These are phyloP conservation scores for Schizonepeta tenuifolia DNA, from an alignment of 257 asterid species.

Conservation along the genomic window DNA sequence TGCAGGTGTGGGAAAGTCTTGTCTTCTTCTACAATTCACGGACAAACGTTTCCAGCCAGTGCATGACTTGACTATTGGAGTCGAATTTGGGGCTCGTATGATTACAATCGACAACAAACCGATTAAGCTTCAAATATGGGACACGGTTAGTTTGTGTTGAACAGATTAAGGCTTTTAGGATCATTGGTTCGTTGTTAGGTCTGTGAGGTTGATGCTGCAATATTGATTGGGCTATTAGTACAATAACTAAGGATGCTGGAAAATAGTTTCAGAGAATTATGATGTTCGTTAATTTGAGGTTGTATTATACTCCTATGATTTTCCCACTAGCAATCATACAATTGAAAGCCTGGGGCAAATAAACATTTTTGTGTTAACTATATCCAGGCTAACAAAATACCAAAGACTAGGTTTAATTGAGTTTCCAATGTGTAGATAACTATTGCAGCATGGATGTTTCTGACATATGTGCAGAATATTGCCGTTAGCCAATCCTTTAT, in stretches of 20 bases:
- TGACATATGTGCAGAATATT: neutral
- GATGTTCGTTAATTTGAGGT: neutral
- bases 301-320: neutral
- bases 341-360: slow-evolving; percentile 5
- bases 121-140: slow-evolving; percentile 65
- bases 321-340: neutral
- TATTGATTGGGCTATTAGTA: slow-evolving; percentile 2
- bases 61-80: slow-evolving; percentile 67
- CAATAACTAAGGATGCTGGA: slow-evolving; percentile 11
- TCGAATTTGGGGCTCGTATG: slow-evolving; percentile 66
- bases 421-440: neutral
- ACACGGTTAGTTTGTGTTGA: slow-evolving; percentile 44
- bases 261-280: neutral
- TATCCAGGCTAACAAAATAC: neutral
- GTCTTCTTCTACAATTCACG: slow-evolving; percentile 63
- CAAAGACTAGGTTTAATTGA: neutral
- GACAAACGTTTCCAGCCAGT: slow-evolving; percentile 73
- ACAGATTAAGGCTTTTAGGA: neutral
- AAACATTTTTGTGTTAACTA: neutral
- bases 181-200: slow-evolving; percentile 16
- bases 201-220: neutral
- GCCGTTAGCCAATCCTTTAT: neutral
- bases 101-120: slow-evolving; percentile 61
- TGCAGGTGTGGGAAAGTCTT: slow-evolving; percentile 65
- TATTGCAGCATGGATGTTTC: slow-evolving; percentile 1